phyloP scores from a whole-genome alignment of 768 basidiomycete genomes.

The Panaeolus papilionaceus region DNA sequence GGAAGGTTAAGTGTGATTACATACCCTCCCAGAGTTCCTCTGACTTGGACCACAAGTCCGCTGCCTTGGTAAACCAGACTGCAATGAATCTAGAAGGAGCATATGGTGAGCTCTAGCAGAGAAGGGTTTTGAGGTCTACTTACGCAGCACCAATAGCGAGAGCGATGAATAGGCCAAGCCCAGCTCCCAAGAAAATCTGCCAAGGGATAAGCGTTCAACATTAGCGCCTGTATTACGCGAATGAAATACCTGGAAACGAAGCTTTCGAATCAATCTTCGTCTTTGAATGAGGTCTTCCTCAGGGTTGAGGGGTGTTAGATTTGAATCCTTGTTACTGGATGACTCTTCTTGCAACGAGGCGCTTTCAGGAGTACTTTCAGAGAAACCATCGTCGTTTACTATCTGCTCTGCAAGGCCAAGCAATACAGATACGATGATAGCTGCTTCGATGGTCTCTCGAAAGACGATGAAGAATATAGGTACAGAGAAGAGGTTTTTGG shows the following conservation, averaged over 20 bases:
- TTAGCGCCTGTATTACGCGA: background rate
- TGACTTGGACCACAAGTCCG: slow-evolving; percentile 81
- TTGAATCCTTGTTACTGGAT: slow-evolving; percentile 31
- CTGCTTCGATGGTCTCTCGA: slow-evolving; percentile 92
- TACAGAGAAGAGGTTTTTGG: slow-evolving; percentile 80
- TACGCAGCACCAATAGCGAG: slow-evolving; percentile 84
- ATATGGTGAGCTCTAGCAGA: background rate
- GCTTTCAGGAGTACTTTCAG: slow-evolving; percentile 21
- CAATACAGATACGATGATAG: slow-evolving; percentile 91
- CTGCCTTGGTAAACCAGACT: slow-evolving; percentile 92
- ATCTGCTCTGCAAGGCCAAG: slow-evolving; percentile 92
- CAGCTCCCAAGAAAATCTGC: slow-evolving; percentile 80
- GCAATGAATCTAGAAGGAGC: slow-evolving; percentile 75
- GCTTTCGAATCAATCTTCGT: slow-evolving; percentile 63
- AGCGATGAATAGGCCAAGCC: slow-evolving; percentile 77
- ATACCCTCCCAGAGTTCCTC: slow-evolving; percentile 95
- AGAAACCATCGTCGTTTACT: slow-evolving; percentile 46
- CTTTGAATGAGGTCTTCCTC: slow-evolving; percentile 36
- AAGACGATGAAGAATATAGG: slow-evolving; percentile 98
- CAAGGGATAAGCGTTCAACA: background rate
- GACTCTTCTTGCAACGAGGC: slow-evolving; percentile 28
- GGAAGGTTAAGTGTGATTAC: slow-evolving; percentile 22
- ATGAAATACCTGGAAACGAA: slow-evolving; percentile 65
- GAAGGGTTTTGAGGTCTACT: slow-evolving; percentile 21
- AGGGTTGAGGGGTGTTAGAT: slow-evolving; percentile 27